Evolutionary conservation across 345 rosid genomes (phyloP).

Genomic region (Ceriops zippeliana): DNA sequence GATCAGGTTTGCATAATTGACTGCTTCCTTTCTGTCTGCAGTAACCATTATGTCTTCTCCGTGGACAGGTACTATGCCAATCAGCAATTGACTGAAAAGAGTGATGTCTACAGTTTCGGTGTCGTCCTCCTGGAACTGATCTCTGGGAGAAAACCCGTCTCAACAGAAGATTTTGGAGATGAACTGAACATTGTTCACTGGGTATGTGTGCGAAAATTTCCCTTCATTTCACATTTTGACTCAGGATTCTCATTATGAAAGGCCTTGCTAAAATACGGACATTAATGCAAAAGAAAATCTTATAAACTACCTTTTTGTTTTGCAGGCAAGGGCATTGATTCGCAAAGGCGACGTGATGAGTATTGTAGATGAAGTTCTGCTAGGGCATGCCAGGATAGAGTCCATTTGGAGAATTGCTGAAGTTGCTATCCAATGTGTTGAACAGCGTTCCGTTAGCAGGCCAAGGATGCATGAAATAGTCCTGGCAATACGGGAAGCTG

Average conservation of each 20-base stretch:
- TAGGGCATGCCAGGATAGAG: constrained; percentile 62
- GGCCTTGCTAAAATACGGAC: background rate
- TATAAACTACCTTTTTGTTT: background rate
- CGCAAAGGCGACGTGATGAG: constrained; percentile 74
- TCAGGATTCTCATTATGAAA: background rate
- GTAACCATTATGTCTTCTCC: background rate
- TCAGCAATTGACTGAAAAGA: constrained; percentile 89
- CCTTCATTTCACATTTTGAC: background rate
- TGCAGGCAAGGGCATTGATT: constrained; percentile 79
- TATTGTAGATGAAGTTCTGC: constrained; percentile 61
- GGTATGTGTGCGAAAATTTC: constrained; percentile 36
- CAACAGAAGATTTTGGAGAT: constrained; percentile 76
- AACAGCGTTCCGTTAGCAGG: constrained; percentile 54
- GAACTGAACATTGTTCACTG: constrained; percentile 88
- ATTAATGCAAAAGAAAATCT: no score
- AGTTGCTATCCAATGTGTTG: constrained; percentile 81
- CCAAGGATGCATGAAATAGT: constrained; percentile 93
- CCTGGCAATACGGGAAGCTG: constrained; percentile 76
- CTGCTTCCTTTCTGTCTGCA: background rate
- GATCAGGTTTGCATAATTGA: background rate
- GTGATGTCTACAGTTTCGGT: constrained; percentile 97
- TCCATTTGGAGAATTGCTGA: constrained; percentile 92
- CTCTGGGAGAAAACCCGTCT: constrained; percentile 88
- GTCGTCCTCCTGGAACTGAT: constrained; percentile 91
- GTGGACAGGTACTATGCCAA: constrained; percentile 73